Evolutionary conservation across 176 grass and related monocot species (phyloP), one percentile per base, ranked within the genome.

Genomic region (Chrysopogon serrulatus): DNA sequence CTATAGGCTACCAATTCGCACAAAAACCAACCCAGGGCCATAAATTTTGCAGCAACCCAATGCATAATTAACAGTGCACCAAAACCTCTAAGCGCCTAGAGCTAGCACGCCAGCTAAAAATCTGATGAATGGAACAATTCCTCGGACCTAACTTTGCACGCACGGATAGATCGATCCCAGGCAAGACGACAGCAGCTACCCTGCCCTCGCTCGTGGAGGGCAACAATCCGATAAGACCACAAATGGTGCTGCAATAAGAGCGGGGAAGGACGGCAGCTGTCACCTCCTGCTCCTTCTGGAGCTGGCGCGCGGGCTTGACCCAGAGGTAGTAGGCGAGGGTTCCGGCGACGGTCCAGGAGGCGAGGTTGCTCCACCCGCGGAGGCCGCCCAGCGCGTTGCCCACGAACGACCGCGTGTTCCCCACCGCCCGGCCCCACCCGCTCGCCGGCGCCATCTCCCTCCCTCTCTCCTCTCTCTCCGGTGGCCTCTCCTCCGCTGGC

Each of bases 281-380:
- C 15, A 98, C 96, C 93, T 99, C 87, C 86, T 90, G 89, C 88
- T 99, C 91, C 93, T 82, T 96, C 81, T 86, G 89, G 81, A 92
- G 93, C 63, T 96, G 27, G 26, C 83, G 85, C 19, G 89, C 87
- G 17, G 96, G 96, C 77, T 81, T 89, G 68, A 99, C 87, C 96
- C 93, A 99, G 86, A 99, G 96, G 93, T 92, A 96, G 87, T 99
- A 99, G 81, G 96, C 96, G 68, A 99, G 90, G 77, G 90, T 86
- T 24, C 93, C 96, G 56, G 96, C 96, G 65, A 96, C 91, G 51
- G 86, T 82, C 96, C 96, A 99, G 47, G 96, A 99, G 12, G 91
- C 93, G 77, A 89, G 72, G 93, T 89, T 99, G 85, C 76, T 88
- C 88, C 96, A 92, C 21, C 96, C 93, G 65, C 96, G 88, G 49